Evolutionary conservation across 2,329 filamentous ascomycete genomes (phyloP).

Genomic region (Calonectria crousiana): DNA sequence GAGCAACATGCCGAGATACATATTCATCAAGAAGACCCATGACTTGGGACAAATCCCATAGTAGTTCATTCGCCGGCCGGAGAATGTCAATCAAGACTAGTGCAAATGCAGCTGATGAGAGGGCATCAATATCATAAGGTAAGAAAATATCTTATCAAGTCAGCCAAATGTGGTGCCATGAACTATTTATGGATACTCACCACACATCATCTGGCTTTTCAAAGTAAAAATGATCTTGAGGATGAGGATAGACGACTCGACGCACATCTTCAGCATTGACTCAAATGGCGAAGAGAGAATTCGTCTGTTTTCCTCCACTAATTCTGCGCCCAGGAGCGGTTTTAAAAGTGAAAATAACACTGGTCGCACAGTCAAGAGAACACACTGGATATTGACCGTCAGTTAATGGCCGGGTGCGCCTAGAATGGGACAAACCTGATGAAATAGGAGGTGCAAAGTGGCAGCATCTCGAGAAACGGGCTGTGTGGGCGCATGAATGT

Average conservation of each 20-base stretch:
- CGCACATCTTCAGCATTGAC: conserved; percentile 38
- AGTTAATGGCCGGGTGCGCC: background rate
- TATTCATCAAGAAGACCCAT: conserved; percentile 33
- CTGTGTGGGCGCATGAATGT: conserved; percentile 22
- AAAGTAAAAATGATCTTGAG: conserved; percentile 35
- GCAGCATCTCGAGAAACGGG: conserved; percentile 35
- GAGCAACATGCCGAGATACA: conserved; percentile 32
- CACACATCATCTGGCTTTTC: conserved; percentile 36
- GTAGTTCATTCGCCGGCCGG: conserved; percentile 31
- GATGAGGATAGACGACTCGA: conserved; percentile 32
- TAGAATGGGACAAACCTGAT: conserved; percentile 23
- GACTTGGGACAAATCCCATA: conserved; percentile 38
- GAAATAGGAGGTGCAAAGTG: conserved; percentile 31
- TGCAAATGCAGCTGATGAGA: conserved; percentile 36
- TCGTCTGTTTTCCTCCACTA: background rate
- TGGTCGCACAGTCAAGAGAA: conserved; percentile 34
- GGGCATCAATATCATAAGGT: conserved; percentile 35
- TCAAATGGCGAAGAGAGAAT: conserved; percentile 31
- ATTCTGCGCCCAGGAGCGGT: conserved; percentile 15
- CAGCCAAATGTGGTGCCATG: background rate
- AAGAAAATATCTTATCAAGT: conserved; percentile 32
- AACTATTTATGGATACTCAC: background rate
- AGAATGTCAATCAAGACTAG: conserved; percentile 36
- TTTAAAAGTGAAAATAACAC: conserved; percentile 37
- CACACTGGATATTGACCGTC: conserved; percentile 17